Conservation (phyloP, 202 grass and related monocot species). For the Brachypodium distachyon region DNA sequence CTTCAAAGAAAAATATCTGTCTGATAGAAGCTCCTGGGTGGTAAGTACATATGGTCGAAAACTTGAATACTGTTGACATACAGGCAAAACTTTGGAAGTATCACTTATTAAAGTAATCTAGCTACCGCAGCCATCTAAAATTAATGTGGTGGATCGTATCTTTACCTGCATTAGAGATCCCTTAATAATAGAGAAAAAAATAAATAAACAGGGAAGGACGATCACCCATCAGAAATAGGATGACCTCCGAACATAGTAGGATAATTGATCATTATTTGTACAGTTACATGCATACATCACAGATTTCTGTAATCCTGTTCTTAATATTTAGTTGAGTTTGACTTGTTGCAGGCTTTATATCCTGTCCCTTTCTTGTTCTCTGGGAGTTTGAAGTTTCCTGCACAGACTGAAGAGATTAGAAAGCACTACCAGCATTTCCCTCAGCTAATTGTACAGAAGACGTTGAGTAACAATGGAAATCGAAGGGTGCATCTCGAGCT, state of each 20-base stretch:
- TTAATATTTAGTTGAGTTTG: conserved; percentile 1
- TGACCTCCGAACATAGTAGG: background rate
- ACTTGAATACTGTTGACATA: background rate
- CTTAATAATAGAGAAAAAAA: background rate
- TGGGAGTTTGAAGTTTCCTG: conserved; percentile 68
- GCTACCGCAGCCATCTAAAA: background rate
- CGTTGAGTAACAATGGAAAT: conserved; percentile 28
- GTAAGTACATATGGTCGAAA: conserved; percentile 37
- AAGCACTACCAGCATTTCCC: conserved; percentile 62
- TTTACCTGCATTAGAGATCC: background rate
- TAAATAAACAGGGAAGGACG: background rate
- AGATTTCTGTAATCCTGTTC: background rate
- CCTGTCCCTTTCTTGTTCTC: conserved; percentile 92
- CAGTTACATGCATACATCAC: background rate
- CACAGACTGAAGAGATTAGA: conserved; percentile 58
- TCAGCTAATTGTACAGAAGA: conserved; percentile 40
- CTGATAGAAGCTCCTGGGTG: conserved; percentile 81
- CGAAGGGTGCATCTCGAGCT: conserved; percentile 79
- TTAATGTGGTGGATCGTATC: background rate
- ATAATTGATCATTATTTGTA: background rate
- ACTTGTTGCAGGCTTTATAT: conserved; percentile 57
- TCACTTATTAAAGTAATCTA: background rate
- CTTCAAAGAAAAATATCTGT: conserved; percentile 62
- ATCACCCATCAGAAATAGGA: background rate
- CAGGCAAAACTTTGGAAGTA: background rate